Base-by-base conservation (phyloP, 2,329 filamentous ascomycete species). In the Neoascochyta sp. region DNA sequence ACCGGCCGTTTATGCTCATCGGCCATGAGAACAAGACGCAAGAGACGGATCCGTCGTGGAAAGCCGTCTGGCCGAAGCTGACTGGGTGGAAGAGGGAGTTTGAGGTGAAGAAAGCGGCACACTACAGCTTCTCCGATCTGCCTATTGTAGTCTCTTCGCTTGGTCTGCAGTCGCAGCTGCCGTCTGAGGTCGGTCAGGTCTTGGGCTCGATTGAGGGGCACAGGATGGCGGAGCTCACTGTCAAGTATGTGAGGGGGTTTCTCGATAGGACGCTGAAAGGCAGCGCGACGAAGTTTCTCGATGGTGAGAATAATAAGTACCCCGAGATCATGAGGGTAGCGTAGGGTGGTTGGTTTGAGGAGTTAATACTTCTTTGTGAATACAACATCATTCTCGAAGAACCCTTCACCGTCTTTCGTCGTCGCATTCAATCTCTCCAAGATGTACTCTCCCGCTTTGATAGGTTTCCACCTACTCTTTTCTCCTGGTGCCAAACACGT, bases 361-460 rank as follows among this genome's bases (percentile, higher is more conserved):
- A n/a, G n/a, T n/a, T n/a, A n/a, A n/a, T n/a, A n/a, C n/a, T 30
- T 31, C 14, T 32, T 19, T 4, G 31, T 18, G 24, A 41, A 31
- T 5, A 43, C 39, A n/a, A 24, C 32, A 4, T 32, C 35, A 25
- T 54, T 54, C 5, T 35, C 48, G 29, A 39, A 48, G 12, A 52
- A 57, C 1, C 55, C 56, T 17, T 37, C 38, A 1, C 55, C 57
- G 39, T 54, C 54, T 19, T 52, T 54, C 12, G 50, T 60, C 10
- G 52, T 59, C 13, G 43, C 50, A 29, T 59, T 59, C 21, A 63
- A 28, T 14, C 64, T 45, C 36, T 65, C 62, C 8, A 66, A 34
- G 16, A 67, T 54, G 39, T 66, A 65, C 45, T 64, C 61, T 3
- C 64, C 63, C 0, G 63, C 63, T 9, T 47, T 41, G 7, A 67